Evolutionary conservation across 371 early-diverging fungal species (phyloP), one percentile per base, ranked within the genome.

Genomic region (Vairimorpha ceranae): DNA sequence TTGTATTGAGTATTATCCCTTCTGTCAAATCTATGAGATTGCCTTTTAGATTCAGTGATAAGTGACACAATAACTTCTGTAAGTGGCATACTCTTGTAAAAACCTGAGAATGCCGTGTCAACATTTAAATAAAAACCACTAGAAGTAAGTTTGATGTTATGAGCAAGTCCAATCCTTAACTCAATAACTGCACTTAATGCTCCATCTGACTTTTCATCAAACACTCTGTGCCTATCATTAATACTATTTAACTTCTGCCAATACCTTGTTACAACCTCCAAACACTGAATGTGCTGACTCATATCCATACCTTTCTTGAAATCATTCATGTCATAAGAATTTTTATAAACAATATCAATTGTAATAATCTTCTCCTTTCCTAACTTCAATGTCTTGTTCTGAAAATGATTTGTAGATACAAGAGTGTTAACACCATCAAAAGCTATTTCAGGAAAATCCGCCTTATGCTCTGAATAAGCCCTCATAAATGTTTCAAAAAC

Each of bases 101-200:
- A 80, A 10, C 64, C 72, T 38, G 58, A 30, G 60, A 74, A 77
- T 27, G 59, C 21, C 8, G 41, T 27, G 69, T 80, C 80, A 33
- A 75, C 69, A 65, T 80, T 80, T 12, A 77, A 52, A 72, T 23
- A 63, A 32, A 72, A 48, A 12, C 77, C 76, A 43, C 19, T 15
- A 0, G 10, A n/a, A 30, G 63, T 67, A 14, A 61, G 7, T 41
- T 69, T 80, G 12, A 80, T 25, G 52, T 63, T 48, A 21, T 65
- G 59, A 14, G 61, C 41, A n/a, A 80, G 29, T 52, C 80, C 80
- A 29, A 30, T 48, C 29, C 56, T 58, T 23, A 80, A 30, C 15
- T 80, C 74, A n/a, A 80, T n/a, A 25, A 75, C 74, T 27, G 3
- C 23, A n/a, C 70, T 38, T 21, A 77, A 15, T 10, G 3, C 14